A percentile compares a stretch with the other conserved stretches of the same genome.
Conservation (phyloP, 2,329 filamentous ascomycete genomes). For the Fusarium aywerte region DNA sequence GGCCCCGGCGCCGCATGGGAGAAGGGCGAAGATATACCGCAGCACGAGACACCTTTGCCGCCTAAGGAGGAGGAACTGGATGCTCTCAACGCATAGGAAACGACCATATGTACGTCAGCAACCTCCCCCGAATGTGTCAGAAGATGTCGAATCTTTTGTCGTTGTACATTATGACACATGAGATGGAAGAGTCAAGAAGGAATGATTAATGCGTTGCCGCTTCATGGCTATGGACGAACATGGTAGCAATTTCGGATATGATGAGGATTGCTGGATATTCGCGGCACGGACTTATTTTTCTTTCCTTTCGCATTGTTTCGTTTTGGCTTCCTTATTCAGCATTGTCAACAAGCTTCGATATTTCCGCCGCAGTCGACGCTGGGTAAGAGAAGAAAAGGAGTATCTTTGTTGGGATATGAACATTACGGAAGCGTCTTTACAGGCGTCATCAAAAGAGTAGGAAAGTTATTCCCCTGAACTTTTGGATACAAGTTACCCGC, state of each 20-base stretch:
- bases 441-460: conserved; percentile 28
- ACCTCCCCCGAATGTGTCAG: conserved; percentile 7
- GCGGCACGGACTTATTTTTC: conserved; percentile 16
- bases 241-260: conserved; percentile 24
- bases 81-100: conserved; percentile 53
- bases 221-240: conserved; percentile 27
- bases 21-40: conserved; percentile 58
- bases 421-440: conserved; percentile 20
- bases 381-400: conserved; percentile 7
- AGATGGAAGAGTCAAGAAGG: conserved; percentile 22
- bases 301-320: conserved; percentile 20
- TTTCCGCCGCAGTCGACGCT: not conserved
- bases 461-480: conserved; percentile 6
- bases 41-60: conserved; percentile 51
- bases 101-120: conserved; percentile 19
- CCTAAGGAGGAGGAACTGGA: conserved; percentile 57
- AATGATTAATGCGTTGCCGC: conserved; percentile 41
- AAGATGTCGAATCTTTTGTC: conserved; percentile 15
- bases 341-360: conserved; percentile 1
- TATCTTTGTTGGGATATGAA: conserved; percentile 33
- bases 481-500: conserved; percentile 9
- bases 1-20: conserved; percentile 64
- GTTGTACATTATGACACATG: conserved; percentile 3
- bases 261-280: conserved; percentile 24
- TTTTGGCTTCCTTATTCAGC: conserved; percentile 8